These are phyloP conservation scores for Verbascum thapsus DNA, from an alignment of 257 asterid species.

Conservation along the genomic window DNA sequence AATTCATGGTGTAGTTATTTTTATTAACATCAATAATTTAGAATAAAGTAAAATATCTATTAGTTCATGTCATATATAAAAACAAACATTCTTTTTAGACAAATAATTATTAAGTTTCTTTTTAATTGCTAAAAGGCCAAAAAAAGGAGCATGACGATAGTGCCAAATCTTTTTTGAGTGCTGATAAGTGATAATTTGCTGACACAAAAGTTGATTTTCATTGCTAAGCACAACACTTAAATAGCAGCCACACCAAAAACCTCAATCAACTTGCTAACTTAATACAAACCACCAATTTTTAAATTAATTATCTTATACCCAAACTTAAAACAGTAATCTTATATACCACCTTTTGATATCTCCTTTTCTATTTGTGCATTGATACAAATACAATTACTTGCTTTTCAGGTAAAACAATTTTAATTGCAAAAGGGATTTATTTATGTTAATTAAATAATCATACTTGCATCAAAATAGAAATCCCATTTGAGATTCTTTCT, in stretches of 20 bases:
- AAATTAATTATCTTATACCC: background rate
- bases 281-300: background rate
- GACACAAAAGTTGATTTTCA: constrained; percentile 17
- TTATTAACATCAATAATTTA: too few relatives aligned
- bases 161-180: constrained; percentile 14
- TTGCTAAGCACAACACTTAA: constrained; percentile 2
- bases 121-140: too few relatives aligned
- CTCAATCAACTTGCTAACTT: constrained; percentile 13
- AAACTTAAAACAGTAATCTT: too few relatives aligned
- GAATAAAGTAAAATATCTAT: too few relatives aligned
- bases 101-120: too few relatives aligned
- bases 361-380: constrained; percentile 6
- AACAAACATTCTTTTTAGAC: too few relatives aligned
- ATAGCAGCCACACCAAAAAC: constrained; percentile 26
- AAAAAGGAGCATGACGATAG: constrained; percentile 14
- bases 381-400: too few relatives aligned
- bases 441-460: background rate
- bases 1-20: too few relatives aligned
- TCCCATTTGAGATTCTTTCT: constrained; percentile 8
- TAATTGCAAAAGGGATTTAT: background rate
- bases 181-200: constrained; percentile 6
- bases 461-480: background rate
- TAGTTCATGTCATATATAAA: too few relatives aligned
- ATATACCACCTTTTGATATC: background rate
- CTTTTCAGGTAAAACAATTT: constrained; percentile 17